Percentiles rank a stretch among this genome's conserved stretches.
These are phyloP conservation scores for Wickerhamiella allomyrinae DNA, from an alignment of 805 yeast genomes.

Conservation along the genomic window DNA sequence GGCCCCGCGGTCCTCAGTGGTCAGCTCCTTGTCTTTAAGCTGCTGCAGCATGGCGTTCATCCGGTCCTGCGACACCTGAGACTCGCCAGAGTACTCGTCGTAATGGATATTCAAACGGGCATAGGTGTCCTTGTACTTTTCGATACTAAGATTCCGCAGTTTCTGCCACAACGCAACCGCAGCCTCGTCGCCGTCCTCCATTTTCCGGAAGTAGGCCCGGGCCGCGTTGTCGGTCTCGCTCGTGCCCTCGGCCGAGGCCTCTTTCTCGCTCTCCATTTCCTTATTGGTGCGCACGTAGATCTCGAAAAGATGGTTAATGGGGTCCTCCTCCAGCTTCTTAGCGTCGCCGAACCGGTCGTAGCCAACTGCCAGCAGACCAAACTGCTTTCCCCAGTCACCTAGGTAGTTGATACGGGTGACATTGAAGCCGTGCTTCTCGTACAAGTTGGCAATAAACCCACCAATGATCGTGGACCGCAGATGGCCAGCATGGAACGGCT, in stretches of 20 bases:
- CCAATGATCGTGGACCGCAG: slow-evolving; percentile 96
- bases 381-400: slow-evolving; percentile 99
- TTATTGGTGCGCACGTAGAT: slow-evolving; percentile 80
- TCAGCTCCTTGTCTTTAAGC: slow-evolving; percentile 53
- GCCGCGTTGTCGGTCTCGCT: slow-evolving; percentile 67
- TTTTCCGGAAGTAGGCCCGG: slow-evolving; percentile 67
- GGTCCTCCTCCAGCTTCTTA: slow-evolving; percentile 54
- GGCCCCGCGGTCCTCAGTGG: slow-evolving; percentile 85
- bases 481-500: slow-evolving; percentile 99
- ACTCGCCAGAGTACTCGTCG: slow-evolving; percentile 89
- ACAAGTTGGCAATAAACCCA: slow-evolving; percentile 79
- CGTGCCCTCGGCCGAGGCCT: slow-evolving; percentile 36
- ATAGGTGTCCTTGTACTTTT: slow-evolving; percentile 72
- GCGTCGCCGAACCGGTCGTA: slow-evolving; percentile 75
- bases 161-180: slow-evolving; percentile 69
- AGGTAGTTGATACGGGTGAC: slow-evolving; percentile 84
- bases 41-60: slow-evolving; percentile 52
- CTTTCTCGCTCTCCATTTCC: slow-evolving; percentile 55
- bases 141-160: slow-evolving; percentile 84
- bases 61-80: slow-evolving; percentile 65
- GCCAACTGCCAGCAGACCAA: slow-evolving; percentile 90
- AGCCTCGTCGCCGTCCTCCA: slow-evolving; percentile 86
- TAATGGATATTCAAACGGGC: slow-evolving; percentile 81
- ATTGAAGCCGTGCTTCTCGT: slow-evolving; percentile 86
- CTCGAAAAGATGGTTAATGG: slow-evolving; percentile 87